Evolutionary conservation across 2,329 filamentous ascomycete genomes (phyloP).

Genomic region (Coniochaeta prunicola): DNA sequence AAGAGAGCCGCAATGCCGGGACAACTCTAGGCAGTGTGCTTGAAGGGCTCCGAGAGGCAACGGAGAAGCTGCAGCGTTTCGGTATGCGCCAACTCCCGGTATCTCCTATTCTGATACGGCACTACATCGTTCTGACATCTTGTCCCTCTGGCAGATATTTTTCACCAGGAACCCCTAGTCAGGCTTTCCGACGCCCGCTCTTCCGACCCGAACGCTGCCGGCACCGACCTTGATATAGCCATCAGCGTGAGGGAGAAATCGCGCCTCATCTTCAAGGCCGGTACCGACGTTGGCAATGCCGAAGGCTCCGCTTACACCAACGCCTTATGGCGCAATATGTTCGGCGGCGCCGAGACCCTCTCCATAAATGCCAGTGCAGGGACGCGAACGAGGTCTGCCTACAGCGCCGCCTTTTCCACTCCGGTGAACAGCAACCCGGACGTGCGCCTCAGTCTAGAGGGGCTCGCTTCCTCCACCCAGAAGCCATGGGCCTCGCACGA

Average conservation of each 20-base stretch:
- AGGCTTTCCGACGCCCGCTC: conserved; percentile 72
- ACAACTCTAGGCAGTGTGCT: conserved; percentile 80
- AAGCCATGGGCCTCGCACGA: conserved; percentile 95
- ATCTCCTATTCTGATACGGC: background rate
- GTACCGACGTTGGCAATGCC: conserved; percentile 87
- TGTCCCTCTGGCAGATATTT: conserved; percentile 58
- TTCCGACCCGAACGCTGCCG: conserved; percentile 59
- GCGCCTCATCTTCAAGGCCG: conserved; percentile 82
- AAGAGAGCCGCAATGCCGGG: conserved; percentile 54
- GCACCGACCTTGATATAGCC: conserved; percentile 74
- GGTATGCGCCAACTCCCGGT: conserved; percentile 44
- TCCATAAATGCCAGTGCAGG: conserved; percentile 82
- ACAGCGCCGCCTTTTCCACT: conserved; percentile 77
- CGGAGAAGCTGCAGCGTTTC: conserved; percentile 70
- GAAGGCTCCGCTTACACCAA: conserved; percentile 93
- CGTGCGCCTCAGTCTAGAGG: conserved; percentile 70
- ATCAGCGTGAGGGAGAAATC: conserved; percentile 73
- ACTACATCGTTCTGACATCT: background rate
- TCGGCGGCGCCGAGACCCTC: conserved; percentile 87
- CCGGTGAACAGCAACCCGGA: conserved; percentile 82
- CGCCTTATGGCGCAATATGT: conserved; percentile 80
- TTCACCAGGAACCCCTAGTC: conserved; percentile 73
- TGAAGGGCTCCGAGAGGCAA: conserved; percentile 60
- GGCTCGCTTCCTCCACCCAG: conserved; percentile 72
- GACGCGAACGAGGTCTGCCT: conserved; percentile 84